These are phyloP conservation scores for Oenanthe sinensis DNA, from an alignment of 129 eudicot species.

Conservation along the genomic window DNA sequence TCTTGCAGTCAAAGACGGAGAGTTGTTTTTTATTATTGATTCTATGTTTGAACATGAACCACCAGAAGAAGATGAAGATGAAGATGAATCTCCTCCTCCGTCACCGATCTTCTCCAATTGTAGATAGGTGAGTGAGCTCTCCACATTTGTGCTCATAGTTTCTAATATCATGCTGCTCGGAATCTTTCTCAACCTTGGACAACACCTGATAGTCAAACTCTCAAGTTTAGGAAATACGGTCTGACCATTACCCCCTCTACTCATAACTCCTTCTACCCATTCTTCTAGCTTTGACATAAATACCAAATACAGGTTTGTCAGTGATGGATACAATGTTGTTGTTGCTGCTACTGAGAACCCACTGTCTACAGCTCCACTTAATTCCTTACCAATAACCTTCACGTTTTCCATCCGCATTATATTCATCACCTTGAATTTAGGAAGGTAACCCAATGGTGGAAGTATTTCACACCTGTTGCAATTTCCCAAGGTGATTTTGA, in stretches of 20 bases:
- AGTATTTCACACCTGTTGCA: constrained; percentile 9
- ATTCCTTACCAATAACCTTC: too few relatives aligned
- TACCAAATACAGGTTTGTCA: too few relatives aligned
- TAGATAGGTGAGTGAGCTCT: not conserved
- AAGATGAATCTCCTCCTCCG: too few relatives aligned
- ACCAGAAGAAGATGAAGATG: not conserved
- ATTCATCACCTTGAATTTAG: too few relatives aligned
- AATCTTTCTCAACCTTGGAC: not conserved
- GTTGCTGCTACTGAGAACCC: too few relatives aligned
- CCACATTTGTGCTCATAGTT: not conserved
- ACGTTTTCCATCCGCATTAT: too few relatives aligned
- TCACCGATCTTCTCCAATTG: not conserved
- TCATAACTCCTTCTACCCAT: constrained; percentile 2
- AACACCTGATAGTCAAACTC: not conserved
- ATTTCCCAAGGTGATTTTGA: not conserved
- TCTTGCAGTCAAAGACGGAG: not conserved
- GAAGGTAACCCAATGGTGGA: not conserved
- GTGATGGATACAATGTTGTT: not conserved
- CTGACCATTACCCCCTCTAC: too few relatives aligned
- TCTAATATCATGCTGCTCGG: not conserved
- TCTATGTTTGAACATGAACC: not conserved
- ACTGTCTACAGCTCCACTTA: too few relatives aligned
- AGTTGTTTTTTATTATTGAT: not conserved
- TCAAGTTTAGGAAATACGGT: constrained; percentile 7
- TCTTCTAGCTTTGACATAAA: not conserved